phyloP scores from a whole-genome alignment of 2,329 filamentous ascomycete genomes.

The Fusarium udum region DNA sequence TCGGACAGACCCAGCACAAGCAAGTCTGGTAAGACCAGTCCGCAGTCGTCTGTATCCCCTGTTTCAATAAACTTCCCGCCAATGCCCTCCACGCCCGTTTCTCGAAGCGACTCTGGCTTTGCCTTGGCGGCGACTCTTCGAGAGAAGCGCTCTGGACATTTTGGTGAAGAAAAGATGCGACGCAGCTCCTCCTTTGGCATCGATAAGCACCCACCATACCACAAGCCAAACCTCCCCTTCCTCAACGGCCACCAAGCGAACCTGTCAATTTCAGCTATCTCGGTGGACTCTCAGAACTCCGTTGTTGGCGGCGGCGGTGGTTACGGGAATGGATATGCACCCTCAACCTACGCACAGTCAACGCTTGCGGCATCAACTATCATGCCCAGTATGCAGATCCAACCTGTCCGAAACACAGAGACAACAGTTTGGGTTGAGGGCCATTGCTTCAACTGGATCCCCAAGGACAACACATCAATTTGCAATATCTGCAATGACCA shows the following conservation, averaged over 20 bases:
- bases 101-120: conserved; percentile 90
- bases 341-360: conserved; percentile 86
- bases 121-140: conserved; percentile 84
- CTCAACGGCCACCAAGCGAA: conserved; percentile 71
- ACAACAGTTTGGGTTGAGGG: conserved; percentile 86
- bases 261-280: conserved; percentile 67
- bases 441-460: conserved; percentile 77
- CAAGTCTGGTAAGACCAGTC: conserved; percentile 69
- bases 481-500: conserved; percentile 83
- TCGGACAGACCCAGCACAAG: conserved; percentile 82
- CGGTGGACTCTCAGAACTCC: conserved; percentile 73
- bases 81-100: conserved; percentile 80
- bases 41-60: conserved; percentile 75
- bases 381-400: conserved; percentile 85
- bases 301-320: conserved; percentile 57
- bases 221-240: conserved; percentile 79
- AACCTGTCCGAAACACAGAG: conserved; percentile 81
- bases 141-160: conserved; percentile 94
- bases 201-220: conserved; percentile 73
- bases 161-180: conserved; percentile 79
- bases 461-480: conserved; percentile 65
- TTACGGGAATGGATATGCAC: conserved; percentile 72
- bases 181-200: conserved; percentile 93
- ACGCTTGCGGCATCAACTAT: conserved; percentile 86
- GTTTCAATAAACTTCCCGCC: conserved; percentile 81